Conservation (phyloP, 1,284 basidiomycete genomes). For the Volvariella surrecta region DNA sequence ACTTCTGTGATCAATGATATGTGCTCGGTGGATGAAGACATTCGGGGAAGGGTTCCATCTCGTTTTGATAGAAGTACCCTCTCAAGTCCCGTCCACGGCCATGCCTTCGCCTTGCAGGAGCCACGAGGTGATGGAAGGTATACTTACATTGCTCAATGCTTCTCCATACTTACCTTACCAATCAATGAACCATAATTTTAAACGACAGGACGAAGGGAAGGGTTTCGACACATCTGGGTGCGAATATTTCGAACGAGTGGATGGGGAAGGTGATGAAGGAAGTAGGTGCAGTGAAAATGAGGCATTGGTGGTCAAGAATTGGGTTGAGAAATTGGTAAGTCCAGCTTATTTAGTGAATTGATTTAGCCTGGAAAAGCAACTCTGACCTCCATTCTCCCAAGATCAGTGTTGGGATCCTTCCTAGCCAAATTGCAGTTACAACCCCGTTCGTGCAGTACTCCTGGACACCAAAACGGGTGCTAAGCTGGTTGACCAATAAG, state of each 20-base stretch:
- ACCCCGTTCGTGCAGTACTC: constrained; percentile 56
- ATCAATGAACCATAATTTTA: too few species aligned
- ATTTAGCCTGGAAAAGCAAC: not conserved
- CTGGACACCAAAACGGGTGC: constrained; percentile 4
- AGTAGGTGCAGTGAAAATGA: constrained; percentile 94
- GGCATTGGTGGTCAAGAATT: constrained; percentile 73
- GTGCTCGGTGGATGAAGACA: too few species aligned
- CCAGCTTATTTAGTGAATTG: not conserved
- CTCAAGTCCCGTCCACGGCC: too few species aligned
- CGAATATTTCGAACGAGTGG: constrained; percentile 79
- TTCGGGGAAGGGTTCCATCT: too few species aligned
- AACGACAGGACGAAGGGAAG: too few species aligned
- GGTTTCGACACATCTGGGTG: constrained; percentile 93
- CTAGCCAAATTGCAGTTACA: constrained; percentile 81
- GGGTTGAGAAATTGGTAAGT: constrained; percentile 74
- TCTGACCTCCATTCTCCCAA: constrained; percentile 27
- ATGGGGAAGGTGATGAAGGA: constrained; percentile 69
- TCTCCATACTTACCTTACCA: too few species aligned
- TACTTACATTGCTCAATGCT: too few species aligned
- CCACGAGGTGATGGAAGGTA: too few species aligned
- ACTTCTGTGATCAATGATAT: too few species aligned
- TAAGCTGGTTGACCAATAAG: too few species aligned
- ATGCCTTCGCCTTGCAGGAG: too few species aligned
- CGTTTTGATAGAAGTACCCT: too few species aligned
- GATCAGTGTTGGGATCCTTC: constrained; percentile 62